Conservation (phyloP, 306 rosid species). For the Vigna nakashimae region DNA sequence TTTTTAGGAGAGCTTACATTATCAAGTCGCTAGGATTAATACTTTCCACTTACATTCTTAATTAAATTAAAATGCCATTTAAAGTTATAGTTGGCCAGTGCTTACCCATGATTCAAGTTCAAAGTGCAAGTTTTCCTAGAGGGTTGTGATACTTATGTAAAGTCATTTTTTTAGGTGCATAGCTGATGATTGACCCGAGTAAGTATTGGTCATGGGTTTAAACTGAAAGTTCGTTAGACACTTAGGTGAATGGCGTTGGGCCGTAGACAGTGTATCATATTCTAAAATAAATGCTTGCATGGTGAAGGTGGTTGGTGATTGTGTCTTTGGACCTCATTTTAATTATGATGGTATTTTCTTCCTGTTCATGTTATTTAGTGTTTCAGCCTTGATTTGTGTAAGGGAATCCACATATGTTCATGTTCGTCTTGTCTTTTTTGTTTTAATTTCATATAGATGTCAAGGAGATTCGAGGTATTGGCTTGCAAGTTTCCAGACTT, state of each 20-base stretch:
- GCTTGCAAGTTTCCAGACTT: conserved; percentile 92
- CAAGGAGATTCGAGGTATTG: conserved; percentile 94
- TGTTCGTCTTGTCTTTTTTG: conserved; percentile 35
- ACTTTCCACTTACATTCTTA: not conserved
- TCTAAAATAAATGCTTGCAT: conserved; percentile 26
- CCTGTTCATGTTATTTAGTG: conserved; percentile 28
- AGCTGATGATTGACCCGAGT: not conserved
- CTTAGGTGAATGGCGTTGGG: not conserved
- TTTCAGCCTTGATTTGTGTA: conserved; percentile 16
- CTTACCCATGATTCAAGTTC: not conserved
- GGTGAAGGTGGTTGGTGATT: conserved; percentile 1
- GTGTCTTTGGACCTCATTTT: not conserved
- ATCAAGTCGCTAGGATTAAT: not conserved
- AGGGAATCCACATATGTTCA: conserved; percentile 26
- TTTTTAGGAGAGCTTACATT: conserved; percentile 2
- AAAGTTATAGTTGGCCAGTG: not conserved
- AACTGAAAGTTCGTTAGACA: not conserved
- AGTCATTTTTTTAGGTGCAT: not conserved
- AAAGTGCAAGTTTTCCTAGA: not conserved
- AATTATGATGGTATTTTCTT: conserved; percentile 12
- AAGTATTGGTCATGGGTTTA: not conserved
- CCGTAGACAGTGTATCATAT: not conserved
- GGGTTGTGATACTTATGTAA: not conserved
- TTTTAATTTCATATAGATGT: conserved; percentile 64
- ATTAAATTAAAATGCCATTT: not conserved